Conservation (phyloP, 2,329 filamentous ascomycete species). For the Paecilomyces dactylethromorphus region DNA sequence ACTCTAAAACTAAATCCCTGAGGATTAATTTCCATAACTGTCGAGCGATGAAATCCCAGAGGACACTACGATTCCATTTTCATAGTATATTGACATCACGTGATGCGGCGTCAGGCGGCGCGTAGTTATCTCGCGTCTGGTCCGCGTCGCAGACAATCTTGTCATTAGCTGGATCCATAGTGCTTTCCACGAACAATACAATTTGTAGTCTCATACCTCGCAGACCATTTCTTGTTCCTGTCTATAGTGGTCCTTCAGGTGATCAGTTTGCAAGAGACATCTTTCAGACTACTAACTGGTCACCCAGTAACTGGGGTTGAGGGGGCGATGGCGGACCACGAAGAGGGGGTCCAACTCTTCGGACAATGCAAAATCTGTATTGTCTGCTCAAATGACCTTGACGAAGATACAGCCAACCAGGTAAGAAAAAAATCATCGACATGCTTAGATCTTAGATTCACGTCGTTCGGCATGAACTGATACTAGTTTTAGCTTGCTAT, state of each 20-base stretch:
- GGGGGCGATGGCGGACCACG: conserved; percentile 20
- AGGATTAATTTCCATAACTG: background rate
- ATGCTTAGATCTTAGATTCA: background rate
- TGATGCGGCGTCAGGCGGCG: conserved; percentile 16
- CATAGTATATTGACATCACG: conserved; percentile 8
- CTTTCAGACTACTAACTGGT: background rate
- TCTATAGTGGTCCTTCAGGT: background rate
- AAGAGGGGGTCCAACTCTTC: conserved; percentile 32
- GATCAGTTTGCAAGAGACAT: background rate
- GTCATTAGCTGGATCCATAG: too few relatives aligned
- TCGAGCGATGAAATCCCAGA: background rate
- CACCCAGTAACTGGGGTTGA: background rate
- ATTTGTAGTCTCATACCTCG: background rate
- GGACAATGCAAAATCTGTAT: conserved; percentile 41
- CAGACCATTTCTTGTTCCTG: background rate
- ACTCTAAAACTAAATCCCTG: background rate
- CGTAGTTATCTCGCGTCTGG: conserved; percentile 10
- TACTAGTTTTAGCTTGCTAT: conserved; percentile 35
- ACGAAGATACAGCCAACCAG: conserved; percentile 32
- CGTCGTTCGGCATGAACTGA: conserved; percentile 4
- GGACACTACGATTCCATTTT: background rate
- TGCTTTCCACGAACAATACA: background rate
- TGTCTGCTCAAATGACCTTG: conserved; percentile 35
- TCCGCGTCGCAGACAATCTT: conserved; percentile 10
- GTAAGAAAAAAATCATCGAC: conserved; percentile 19